Evolutionary conservation across 73 alveolate genomes (phyloP), one percentile per base, ranked within the genome.

Genomic region (Effrenium voratum): DNA sequence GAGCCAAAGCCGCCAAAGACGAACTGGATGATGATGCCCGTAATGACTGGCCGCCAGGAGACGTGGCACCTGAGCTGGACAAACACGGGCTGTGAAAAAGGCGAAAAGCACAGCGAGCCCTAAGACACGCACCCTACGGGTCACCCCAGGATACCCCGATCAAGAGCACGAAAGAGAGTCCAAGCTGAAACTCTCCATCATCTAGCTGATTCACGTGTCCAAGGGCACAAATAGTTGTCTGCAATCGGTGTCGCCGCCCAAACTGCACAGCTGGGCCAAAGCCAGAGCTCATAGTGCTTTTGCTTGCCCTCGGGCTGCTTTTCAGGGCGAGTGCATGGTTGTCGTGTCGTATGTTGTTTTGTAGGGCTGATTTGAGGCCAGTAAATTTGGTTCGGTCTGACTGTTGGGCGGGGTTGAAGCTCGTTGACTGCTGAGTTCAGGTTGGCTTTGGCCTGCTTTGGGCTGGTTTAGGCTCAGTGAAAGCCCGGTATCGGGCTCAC

Each of bases 21-120:
- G 36, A 86, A 86, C 66, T 86, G 94, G 49, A 86, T 63, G 49
- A 70, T 30, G 40, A 86, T 60, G 44, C 94, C 94, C 22, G 94
- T 63, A 41, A 86, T 63, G 70, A 86, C 94, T n/a, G 94, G 94
- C 19, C 94, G 57, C 94, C 94, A 86, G 36, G 46, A 66, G 49
- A 86, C 94, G 5, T 86, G 81, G 24, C 40, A 16, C 94, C 93
- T 84, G 44, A 36, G 46, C 40, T 47, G 32, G n/a, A 10, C 13
- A 41, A 76, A 44, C 75, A 32, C 15, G 6, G 75, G 30, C 75
- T 19, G 75, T 4, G 30, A 60, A 19, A 5, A 60, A 10, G 34
- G 15, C 5, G 75, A 36, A 8, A 5, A 3, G 5, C 34, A 32
- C 16, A 5, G 30, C 30, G 6, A 36, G 75, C 16, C 30, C 5